These are phyloP conservation scores for Clonostachys rhizophaga DNA, from an alignment of 2,329 filamentous ascomycete species.

Conservation along the genomic window DNA sequence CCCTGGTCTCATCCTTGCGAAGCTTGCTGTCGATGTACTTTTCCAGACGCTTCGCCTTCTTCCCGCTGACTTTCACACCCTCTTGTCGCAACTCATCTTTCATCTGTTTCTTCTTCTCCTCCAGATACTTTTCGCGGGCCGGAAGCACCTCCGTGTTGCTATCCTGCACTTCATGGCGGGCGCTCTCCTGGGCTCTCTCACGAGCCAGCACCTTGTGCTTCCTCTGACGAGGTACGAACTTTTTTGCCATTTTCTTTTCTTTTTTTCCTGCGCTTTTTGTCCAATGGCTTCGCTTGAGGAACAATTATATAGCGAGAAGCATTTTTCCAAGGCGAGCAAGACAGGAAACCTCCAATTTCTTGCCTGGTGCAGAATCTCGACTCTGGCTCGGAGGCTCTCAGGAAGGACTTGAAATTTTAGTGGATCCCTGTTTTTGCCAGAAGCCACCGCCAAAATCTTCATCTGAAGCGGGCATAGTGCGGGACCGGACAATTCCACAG, in stretches of 20 bases:
- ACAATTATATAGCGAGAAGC: not conserved
- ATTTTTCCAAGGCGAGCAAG: not conserved
- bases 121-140: slow-evolving; percentile 33
- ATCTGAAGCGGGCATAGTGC: slow-evolving; percentile 24
- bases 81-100: slow-evolving; percentile 41
- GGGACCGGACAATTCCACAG: slow-evolving; percentile 9
- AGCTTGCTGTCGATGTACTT: slow-evolving; percentile 84
- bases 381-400: too few species aligned
- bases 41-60: slow-evolving; percentile 63
- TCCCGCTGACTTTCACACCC: slow-evolving; percentile 52
- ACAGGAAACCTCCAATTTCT: not conserved
- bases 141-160: slow-evolving; percentile 52
- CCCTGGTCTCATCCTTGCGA: slow-evolving; percentile 86
- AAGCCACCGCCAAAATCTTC: slow-evolving; percentile 23
- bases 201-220: slow-evolving; percentile 68
- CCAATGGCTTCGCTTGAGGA: not conserved
- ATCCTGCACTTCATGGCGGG: slow-evolving; percentile 34
- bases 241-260: slow-evolving; percentile 37
- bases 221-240: slow-evolving; percentile 57
- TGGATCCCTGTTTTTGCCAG: slow-evolving; percentile 24
- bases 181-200: slow-evolving; percentile 42
- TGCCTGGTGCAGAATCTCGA: too few species aligned
- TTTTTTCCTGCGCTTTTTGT: not conserved
- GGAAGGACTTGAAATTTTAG: slow-evolving; percentile 23
- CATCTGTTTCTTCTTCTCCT: slow-evolving; percentile 37